These are phyloP conservation scores for Amoeboaphelidium occidentale DNA, from an alignment of 371 early-diverging fungal species.

Conservation along the genomic window DNA sequence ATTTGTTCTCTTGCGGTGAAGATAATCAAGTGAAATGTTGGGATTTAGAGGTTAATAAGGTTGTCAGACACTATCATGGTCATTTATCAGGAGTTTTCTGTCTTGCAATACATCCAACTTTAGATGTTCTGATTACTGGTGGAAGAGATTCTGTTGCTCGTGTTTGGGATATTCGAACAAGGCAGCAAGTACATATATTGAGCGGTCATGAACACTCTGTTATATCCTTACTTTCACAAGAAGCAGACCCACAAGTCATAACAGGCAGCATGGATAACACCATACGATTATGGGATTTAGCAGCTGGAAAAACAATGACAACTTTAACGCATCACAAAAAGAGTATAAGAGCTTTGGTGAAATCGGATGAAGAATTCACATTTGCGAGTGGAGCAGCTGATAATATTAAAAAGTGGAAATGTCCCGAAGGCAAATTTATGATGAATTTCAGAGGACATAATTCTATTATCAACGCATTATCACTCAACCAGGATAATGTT, in stretches of 20 bases:
- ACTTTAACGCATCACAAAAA: slow-evolving; percentile 93
- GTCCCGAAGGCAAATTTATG: slow-evolving; percentile 75
- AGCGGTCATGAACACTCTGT: slow-evolving; percentile 71
- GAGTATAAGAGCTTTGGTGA: slow-evolving; percentile 64
- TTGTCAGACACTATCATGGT: slow-evolving; percentile 92
- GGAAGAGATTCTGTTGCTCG: slow-evolving; percentile 84
- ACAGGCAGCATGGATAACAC: slow-evolving; percentile 81
- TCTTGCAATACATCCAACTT: slow-evolving; percentile 66
- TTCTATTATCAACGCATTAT: slow-evolving; percentile 67
- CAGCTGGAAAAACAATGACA: slow-evolving; percentile 79
- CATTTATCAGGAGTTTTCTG: slow-evolving; percentile 82
- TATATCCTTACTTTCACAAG: slow-evolving; percentile 62
- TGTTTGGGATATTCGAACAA: slow-evolving; percentile 95
- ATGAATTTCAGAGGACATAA: slow-evolving; percentile 71
- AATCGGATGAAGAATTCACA: slow-evolving; percentile 76
- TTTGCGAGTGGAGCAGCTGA: slow-evolving; percentile 82
- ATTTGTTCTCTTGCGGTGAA: slow-evolving; percentile 82
- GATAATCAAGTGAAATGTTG: slow-evolving; percentile 95
- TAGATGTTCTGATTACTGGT: slow-evolving; percentile 76
- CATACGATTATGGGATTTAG: slow-evolving; percentile 79
- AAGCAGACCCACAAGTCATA: slow-evolving; percentile 84
- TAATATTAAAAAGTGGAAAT: slow-evolving; percentile 85
- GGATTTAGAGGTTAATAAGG: slow-evolving; percentile 93
- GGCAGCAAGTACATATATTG: slow-evolving; percentile 64
- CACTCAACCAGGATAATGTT: slow-evolving; percentile 70